Percentiles rank a stretch among this genome's conserved stretches.
These are phyloP conservation scores for Zhuliangozyma parablackwelliae DNA, from an alignment of 1,139 yeast species.

Conservation along the genomic window DNA sequence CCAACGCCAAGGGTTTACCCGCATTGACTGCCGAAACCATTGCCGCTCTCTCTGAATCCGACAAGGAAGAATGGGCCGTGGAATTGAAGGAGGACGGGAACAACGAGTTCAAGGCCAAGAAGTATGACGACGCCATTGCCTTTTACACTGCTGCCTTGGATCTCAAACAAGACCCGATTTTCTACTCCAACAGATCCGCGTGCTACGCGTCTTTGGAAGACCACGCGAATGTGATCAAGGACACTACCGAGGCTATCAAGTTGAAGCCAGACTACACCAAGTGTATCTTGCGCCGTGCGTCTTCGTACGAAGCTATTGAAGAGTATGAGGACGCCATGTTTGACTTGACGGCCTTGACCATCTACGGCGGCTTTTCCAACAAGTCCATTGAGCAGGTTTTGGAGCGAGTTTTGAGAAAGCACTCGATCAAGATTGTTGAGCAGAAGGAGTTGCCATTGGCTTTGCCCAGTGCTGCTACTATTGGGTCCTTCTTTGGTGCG, in stretches of 20 bases:
- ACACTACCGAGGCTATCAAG: conserved; percentile 83
- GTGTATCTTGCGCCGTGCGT: conserved; percentile 74
- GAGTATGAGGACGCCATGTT: conserved; percentile 80
- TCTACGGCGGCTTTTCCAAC: conserved; percentile 75
- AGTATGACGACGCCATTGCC: conserved; percentile 75
- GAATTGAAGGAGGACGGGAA: conserved; percentile 83
- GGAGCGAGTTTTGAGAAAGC: conserved; percentile 82
- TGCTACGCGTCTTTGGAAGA: conserved; percentile 77
- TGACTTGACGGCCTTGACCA: conserved; percentile 82
- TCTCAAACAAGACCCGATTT: conserved; percentile 79
- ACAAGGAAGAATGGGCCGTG: conserved; percentile 67
- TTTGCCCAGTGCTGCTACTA: conserved; percentile 82
- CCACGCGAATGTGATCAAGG: conserved; percentile 69
- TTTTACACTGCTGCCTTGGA: conserved; percentile 82
- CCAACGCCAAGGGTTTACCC: conserved; percentile 53
- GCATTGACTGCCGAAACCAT: conserved; percentile 46
- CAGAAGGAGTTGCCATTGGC: conserved; percentile 51
- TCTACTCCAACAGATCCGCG: conserved; percentile 93
- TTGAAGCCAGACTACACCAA: conserved; percentile 87
- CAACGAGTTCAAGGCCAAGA: conserved; percentile 85
- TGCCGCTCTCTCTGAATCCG: conserved; percentile 42
- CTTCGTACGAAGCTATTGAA: conserved; percentile 80
- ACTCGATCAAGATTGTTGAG: conserved; percentile 64
- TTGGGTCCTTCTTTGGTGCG: conserved; percentile 83
- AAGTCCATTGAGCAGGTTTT: conserved; percentile 74